Evolutionary conservation across 2,329 filamentous ascomycete genomes (phyloP).

Genomic region (Aureobasidium sp.): DNA sequence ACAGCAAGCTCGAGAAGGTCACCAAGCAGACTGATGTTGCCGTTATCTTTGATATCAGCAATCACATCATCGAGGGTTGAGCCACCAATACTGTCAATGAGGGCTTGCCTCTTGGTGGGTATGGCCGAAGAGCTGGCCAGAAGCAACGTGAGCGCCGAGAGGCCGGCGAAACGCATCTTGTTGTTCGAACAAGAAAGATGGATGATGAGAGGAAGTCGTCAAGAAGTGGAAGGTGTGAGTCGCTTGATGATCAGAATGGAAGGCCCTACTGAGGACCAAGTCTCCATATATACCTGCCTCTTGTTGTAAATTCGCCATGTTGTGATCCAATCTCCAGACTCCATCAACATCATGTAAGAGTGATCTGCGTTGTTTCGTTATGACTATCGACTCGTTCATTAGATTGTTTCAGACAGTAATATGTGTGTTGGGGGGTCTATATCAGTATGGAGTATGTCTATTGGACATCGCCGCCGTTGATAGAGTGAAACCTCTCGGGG

Average conservation of each 20-base stretch:
- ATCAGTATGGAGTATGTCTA: not conserved
- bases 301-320: not conserved
- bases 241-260: not conserved
- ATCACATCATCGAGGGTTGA: conserved; percentile 10
- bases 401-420: not conserved
- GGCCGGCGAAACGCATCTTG: conserved; percentile 12
- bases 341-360: not conserved
- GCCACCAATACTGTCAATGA: conserved; percentile 1
- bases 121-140: conserved; percentile 11
- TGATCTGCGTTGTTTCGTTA: conserved; percentile 10
- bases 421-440: not conserved
- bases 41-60: conserved; percentile 1
- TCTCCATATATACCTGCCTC: not conserved
- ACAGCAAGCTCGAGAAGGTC: conserved; percentile 11
- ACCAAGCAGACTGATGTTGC: conserved; percentile 9
- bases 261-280: not conserved
- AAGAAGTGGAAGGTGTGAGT: not conserved
- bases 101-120: conserved; percentile 11
- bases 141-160: conserved; percentile 5
- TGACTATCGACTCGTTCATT: conserved; percentile 7
- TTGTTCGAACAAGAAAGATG: not conserved
- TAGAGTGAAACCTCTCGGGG: not conserved
- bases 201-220: not conserved
- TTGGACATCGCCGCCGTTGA: not conserved
- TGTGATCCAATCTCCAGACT: conserved; percentile 6